Evolutionary conservation across 371 early-diverging fungal species (phyloP), one percentile per base, ranked within the genome.

Genomic region (Dichotomocladium elegans): DNA sequence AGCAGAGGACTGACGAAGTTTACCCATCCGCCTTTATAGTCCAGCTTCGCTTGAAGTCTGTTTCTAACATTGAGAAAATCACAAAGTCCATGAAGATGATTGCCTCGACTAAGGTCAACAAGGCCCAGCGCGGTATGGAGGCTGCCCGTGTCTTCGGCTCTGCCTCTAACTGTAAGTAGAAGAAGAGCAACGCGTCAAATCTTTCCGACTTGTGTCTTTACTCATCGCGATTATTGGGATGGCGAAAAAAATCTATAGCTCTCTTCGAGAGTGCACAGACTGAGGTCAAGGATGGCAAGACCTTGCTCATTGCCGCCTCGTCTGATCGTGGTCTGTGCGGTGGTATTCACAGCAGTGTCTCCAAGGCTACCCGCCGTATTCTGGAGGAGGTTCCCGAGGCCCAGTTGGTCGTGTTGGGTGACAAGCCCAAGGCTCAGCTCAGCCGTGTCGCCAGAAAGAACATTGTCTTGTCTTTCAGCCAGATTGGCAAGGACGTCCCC

Each of bases 81-180:
- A 98, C 99, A 54, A 95, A 96, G 80, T 98, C 98, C 54, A 96
- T 97, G 96, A 98, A 98, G 85, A 97, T 98, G 97, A 98, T 98
- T 96, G 98, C 99, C 54, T 95, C 98, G 41, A 98, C 98, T 78
- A 98, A 98, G 86, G 89, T 96, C 69, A 72, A 79, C 66, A 90
- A 92, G 78, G 96, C 99, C 40, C 96, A 96, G 82, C 86, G 88
- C 60, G 80, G 81, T 67, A 97, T 98, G 98, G 92, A 94, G 66
- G 70, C 79, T 53, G 97, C 96, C 33, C 91, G 96, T 60, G 69
- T 71, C 42, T 94, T 90, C 68, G 98, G 98, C 61, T 46, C 69
- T 51, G 74, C 95, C 59, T 85, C 89, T 29, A 65, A 72, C 45
- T 29, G 60, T 60, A 60, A 60, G 41, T 47, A 41, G 22, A 29